Percentiles rank a stretch among this genome's conserved stretches.
Evolutionary conservation across 129 eudicot genomes (phyloP).

Genomic region (Calendula officinalis): DNA sequence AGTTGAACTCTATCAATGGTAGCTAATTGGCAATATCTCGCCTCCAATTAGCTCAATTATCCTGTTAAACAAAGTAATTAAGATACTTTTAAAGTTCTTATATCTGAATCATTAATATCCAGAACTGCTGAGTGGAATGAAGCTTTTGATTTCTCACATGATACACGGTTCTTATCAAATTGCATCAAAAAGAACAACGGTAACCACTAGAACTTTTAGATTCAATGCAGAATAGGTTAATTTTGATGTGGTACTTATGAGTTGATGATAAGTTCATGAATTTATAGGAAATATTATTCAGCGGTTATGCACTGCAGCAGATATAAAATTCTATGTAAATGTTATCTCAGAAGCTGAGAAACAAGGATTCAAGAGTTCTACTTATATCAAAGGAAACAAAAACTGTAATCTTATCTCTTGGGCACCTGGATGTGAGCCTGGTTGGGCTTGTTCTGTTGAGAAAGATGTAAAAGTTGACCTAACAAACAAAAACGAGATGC

Average conservation of each 20-base stretch:
- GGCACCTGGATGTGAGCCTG: constrained; percentile 89
- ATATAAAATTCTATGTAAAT: constrained; percentile 56
- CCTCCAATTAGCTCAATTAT: not conserved
- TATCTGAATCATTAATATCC: constrained; percentile 9
- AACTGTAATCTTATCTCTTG: constrained; percentile 83
- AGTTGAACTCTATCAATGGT: not conserved
- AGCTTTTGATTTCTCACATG: constrained; percentile 63
- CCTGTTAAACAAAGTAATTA: not conserved
- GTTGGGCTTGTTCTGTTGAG: constrained; percentile 77
- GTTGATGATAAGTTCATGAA: constrained; percentile 10
- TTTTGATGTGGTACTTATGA: not conserved
- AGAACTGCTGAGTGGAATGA: constrained; percentile 79
- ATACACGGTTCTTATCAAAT: constrained; percentile 47
- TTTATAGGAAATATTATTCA: constrained; percentile 50
- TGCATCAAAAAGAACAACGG: constrained; percentile 52
- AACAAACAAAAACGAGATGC: constrained; percentile 53
- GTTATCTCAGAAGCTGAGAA: constrained; percentile 42
- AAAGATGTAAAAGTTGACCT: constrained; percentile 47
- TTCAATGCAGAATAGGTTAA: not conserved
- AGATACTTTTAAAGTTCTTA: not conserved
- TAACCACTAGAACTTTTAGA: constrained; percentile 16
- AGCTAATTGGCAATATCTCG: not conserved
- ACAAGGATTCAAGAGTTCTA: constrained; percentile 33
- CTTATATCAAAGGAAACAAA: constrained; percentile 57
- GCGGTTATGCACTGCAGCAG: constrained; percentile 86